Evolutionary conservation across 352 stramenopile genomes (phyloP).

Genomic region (Phytophthora capsici): DNA sequence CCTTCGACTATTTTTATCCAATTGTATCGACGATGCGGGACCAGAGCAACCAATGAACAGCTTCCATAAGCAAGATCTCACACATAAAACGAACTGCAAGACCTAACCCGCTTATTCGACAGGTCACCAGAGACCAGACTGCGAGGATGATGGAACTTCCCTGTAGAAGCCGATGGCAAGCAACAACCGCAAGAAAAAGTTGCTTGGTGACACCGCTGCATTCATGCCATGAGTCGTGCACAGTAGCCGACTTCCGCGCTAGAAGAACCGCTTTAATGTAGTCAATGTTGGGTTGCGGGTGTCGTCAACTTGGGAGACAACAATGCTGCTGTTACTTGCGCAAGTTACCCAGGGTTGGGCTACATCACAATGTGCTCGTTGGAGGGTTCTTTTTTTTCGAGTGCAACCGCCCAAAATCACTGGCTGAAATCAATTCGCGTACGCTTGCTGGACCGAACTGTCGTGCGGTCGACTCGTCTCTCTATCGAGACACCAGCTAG

Average conservation of each 20-base stretch:
- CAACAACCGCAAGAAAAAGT: not conserved
- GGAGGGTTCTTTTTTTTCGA: conserved; percentile 28
- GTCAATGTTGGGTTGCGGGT: not conserved
- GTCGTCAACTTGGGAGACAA: not conserved
- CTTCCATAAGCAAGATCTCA: not conserved
- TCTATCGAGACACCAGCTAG: not conserved
- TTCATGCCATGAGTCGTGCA: too few relatives aligned
- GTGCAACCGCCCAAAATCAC: conserved; percentile 14
- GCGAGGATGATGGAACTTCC: conserved; percentile 15
- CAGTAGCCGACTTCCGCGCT: too few relatives aligned
- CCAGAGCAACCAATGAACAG: not conserved
- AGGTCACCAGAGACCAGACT: conserved; percentile 4
- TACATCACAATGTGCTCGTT: not conserved
- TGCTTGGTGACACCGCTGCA: not conserved
- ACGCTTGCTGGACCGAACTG: conserved; percentile 7
- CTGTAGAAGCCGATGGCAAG: too few relatives aligned
- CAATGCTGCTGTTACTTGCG: not conserved
- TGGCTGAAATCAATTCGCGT: conserved; percentile 21
- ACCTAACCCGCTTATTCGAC: conserved; percentile 20
- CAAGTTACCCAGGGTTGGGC: conserved; percentile 5
- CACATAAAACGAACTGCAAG: conserved; percentile 9
- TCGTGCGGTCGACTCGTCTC: too few relatives aligned
- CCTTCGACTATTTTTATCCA: conserved; percentile 34
- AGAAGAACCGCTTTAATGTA: too few relatives aligned
- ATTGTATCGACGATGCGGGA: conserved; percentile 12